A percentile compares a stretch with the other conserved stretches of the same genome.
These are phyloP conservation scores for Fusarium denticulatum DNA, from an alignment of 2,329 filamentous ascomycete genomes.

Conservation along the genomic window DNA sequence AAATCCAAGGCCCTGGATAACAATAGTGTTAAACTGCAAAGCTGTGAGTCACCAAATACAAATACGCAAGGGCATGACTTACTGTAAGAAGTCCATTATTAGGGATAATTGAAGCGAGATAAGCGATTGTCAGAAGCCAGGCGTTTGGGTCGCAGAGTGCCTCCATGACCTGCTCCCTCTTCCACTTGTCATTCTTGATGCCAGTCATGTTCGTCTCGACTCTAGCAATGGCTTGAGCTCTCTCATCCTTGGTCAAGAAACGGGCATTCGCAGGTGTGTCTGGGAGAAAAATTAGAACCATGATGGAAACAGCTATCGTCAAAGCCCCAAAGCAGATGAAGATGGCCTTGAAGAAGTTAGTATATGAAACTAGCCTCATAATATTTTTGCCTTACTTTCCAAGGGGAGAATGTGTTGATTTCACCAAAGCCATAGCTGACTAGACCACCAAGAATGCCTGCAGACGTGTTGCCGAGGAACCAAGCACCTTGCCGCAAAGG, in stretches of 20 bases:
- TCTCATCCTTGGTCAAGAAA: slow-evolving; percentile 2
- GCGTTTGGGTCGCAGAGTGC: neutral
- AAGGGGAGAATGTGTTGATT: neutral
- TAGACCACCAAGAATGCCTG: neutral
- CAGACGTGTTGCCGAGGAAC: neutral
- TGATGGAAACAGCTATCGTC: neutral
- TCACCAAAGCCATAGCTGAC: neutral
- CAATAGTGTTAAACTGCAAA: neutral
- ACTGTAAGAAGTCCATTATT: neutral
- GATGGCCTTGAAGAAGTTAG: neutral
- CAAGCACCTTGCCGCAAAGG: neutral
- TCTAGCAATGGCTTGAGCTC: neutral
- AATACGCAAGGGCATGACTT: fast-evolving
- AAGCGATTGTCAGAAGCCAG: neutral
- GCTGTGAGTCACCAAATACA: neutral
- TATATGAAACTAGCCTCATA: too few relatives aligned
- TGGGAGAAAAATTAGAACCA: neutral
- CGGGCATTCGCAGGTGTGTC: neutral
- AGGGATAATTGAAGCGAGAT: neutral
- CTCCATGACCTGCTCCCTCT: neutral
- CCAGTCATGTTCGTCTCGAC: slow-evolving; percentile 4
- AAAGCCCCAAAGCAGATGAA: neutral
- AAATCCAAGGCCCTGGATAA: neutral
- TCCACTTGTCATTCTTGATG: neutral
- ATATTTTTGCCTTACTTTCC: neutral